Percentiles rank a stretch among this genome's conserved stretches.
Evolutionary conservation across 2,329 filamentous ascomycete genomes (phyloP).

Genomic region (Penicillium sp.): DNA sequence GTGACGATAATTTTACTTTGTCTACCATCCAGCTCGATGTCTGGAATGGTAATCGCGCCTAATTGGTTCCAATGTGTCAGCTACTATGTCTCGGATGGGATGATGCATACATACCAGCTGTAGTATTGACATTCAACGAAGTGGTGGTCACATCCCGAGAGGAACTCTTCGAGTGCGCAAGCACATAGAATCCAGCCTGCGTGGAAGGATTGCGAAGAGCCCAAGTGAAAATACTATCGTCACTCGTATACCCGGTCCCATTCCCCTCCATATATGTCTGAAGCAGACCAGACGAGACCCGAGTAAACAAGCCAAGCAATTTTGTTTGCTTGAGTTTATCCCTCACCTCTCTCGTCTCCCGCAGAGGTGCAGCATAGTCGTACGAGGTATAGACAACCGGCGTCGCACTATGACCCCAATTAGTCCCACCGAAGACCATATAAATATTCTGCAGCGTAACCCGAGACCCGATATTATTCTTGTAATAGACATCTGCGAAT

Average conservation of each 20-base stretch:
- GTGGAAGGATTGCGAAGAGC: constrained; percentile 57
- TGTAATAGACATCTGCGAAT: constrained; percentile 62
- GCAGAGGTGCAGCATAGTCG: constrained; percentile 55
- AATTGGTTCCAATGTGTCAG: neutral
- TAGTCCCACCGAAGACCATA: constrained; percentile 60
- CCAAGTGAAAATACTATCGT: constrained; percentile 54
- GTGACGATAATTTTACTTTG: constrained; percentile 61
- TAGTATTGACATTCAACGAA: constrained; percentile 54
- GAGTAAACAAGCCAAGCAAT: constrained; percentile 58
- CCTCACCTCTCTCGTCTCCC: constrained; percentile 59
- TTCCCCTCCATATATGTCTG: constrained; percentile 61
- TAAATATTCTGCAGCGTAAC: constrained; percentile 56
- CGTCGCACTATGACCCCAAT: constrained; percentile 58
- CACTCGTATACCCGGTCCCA: constrained; percentile 54
- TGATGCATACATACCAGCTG: constrained; percentile 48
- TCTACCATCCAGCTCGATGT: constrained; percentile 55
- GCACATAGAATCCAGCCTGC: constrained; percentile 55
- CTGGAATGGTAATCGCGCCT: constrained; percentile 39
- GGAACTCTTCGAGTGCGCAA: constrained; percentile 52
- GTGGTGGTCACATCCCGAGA: constrained; percentile 53
- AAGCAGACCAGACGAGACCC: constrained; percentile 55
- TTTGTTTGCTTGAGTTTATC: constrained; percentile 61
- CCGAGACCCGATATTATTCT: constrained; percentile 58
- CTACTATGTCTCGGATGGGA: neutral
- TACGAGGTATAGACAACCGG: constrained; percentile 56